phyloP scores from a whole-genome alignment of 2,329 filamentous ascomycete species.

The Colletotrichum spaethianum region DNA sequence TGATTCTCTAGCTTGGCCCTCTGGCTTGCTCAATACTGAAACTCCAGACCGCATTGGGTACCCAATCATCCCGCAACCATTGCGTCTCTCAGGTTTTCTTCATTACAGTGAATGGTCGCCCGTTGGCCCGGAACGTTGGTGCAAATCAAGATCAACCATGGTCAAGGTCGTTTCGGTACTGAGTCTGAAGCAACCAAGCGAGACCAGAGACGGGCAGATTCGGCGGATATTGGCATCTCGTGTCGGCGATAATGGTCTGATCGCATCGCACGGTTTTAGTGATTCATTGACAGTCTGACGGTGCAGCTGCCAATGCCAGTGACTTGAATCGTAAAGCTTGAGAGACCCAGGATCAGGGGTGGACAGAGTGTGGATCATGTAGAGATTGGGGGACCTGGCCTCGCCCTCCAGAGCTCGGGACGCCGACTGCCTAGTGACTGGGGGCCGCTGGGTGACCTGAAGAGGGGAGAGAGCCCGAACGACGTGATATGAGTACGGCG shows the following conservation, averaged over 20 bases:
- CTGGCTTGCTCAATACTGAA: not conserved
- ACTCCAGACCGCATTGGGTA: not conserved
- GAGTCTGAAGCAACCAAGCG: conserved; percentile 6
- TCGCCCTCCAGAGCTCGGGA: conserved; percentile 16
- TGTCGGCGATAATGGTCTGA: conserved; percentile 31
- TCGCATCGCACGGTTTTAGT: conserved; percentile 34
- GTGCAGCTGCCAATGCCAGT: conserved; percentile 17
- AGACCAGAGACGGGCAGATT: conserved; percentile 17
- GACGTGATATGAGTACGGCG: conserved; percentile 2
- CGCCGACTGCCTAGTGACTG: conserved; percentile 4
- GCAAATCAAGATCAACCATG: conserved; percentile 3
- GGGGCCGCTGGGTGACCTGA: conserved; percentile 26
- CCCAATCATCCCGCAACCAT: not conserved
- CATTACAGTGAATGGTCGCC: not conserved
- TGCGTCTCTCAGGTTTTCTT: not conserved
- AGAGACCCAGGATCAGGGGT: conserved; percentile 32
- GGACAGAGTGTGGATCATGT: conserved; percentile 24
- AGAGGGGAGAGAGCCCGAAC: conserved; percentile 14
- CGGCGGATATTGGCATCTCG: conserved; percentile 19
- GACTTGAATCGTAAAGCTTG: conserved; percentile 39
- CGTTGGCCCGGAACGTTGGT: conserved; percentile 20
- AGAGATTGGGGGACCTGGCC: conserved; percentile 30
- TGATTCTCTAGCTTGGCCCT: conserved; percentile 5
- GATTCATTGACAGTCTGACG: conserved; percentile 23
- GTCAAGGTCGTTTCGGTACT: conserved; percentile 13